Percentiles rank a stretch among this genome's conserved stretches.
phyloP scores from a whole-genome alignment of 2,329 filamentous ascomycete species.

The Curvularia verruculosa region DNA sequence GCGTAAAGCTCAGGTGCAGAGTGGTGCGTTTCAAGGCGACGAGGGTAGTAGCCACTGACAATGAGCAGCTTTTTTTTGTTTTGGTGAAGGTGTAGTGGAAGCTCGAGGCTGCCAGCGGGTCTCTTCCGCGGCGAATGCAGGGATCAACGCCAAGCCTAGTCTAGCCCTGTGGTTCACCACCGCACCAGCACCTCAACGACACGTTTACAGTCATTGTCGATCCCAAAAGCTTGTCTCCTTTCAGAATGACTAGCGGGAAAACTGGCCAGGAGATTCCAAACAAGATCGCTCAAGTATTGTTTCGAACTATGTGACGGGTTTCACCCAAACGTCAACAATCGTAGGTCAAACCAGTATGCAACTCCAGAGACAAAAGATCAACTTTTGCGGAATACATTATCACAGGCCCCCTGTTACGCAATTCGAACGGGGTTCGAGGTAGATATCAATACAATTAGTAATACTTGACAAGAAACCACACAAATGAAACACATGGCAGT shows the following conservation, averaged over 20 bases:
- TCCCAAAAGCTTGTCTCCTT: slow-evolving; percentile 3
- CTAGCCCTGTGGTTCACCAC: slow-evolving; percentile 2
- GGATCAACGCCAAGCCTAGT: slow-evolving; percentile 19
- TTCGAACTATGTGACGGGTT: not conserved
- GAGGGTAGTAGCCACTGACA: not conserved
- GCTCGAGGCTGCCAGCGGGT: slow-evolving; percentile 18
- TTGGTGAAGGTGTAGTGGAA: slow-evolving; percentile 13
- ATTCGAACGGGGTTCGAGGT: slow-evolving; percentile 16
- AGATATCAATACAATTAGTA: slow-evolving; percentile 28
- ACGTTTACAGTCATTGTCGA: not conserved
- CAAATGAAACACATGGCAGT: slow-evolving; percentile 1
- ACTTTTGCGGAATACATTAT: slow-evolving; percentile 4
- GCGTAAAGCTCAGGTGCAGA: not conserved
- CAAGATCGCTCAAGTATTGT: not conserved
- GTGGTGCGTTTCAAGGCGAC: not conserved
- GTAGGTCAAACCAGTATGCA: not conserved
- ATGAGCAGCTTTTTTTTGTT: slow-evolving; percentile 8
- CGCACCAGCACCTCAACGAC: not conserved
- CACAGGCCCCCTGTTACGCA: slow-evolving; percentile 12
- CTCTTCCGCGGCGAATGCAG: slow-evolving; percentile 27
- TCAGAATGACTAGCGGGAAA: not conserved
- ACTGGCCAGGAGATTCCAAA: not conserved
- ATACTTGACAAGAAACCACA: slow-evolving; percentile 27
- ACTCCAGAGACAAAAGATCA: not conserved
- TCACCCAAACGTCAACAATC: not conserved